Evolutionary conservation across 352 stramenopile species (phyloP).

Genomic region (Globisporangium sylvaticum): DNA sequence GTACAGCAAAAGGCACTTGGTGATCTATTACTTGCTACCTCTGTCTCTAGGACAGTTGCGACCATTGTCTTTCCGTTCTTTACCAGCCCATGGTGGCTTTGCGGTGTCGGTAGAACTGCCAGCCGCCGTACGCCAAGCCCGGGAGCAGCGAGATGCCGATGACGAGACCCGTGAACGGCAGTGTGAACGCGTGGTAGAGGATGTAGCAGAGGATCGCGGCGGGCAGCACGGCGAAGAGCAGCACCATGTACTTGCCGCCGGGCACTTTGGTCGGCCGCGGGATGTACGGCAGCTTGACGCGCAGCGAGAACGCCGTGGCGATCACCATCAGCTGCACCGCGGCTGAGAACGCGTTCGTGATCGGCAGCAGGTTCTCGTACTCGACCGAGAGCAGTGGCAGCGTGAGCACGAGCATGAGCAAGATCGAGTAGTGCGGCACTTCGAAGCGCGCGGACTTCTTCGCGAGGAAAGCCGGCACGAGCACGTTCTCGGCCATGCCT

Average conservation of each 20-base stretch:
- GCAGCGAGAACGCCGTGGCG: constrained; percentile 84
- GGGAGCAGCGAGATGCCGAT: constrained; percentile 34
- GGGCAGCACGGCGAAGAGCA: constrained; percentile 30
- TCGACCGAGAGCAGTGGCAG: constrained; percentile 45
- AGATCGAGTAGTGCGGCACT: constrained; percentile 30
- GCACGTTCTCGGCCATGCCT: constrained; percentile 66
- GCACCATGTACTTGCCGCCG: constrained; percentile 34
- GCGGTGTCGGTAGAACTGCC: constrained; percentile 11
- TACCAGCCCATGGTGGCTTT: constrained; percentile 16
- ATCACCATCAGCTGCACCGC: constrained; percentile 88
- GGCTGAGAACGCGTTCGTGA: constrained; percentile 91
- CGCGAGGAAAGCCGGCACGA: constrained; percentile 74
- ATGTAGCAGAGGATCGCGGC: constrained; percentile 47
- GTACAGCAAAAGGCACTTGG: too few relatives aligned
- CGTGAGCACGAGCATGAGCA: constrained; percentile 33
- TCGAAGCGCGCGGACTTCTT: constrained; percentile 36
- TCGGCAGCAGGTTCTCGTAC: constrained; percentile 70
- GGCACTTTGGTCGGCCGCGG: constrained; percentile 54
- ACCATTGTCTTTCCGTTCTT: neutral
- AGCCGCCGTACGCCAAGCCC: constrained; percentile 22
- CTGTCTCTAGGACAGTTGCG: too few relatives aligned
- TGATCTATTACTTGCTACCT: too few relatives aligned
- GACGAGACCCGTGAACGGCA: constrained; percentile 24
- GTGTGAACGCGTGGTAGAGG: constrained; percentile 38
- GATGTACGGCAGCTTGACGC: constrained; percentile 66